Evolutionary conservation across 2,329 filamentous ascomycete genomes (phyloP), one percentile per base, ranked within the genome.

Genomic region (Sporothrix pseudoabietina): DNA sequence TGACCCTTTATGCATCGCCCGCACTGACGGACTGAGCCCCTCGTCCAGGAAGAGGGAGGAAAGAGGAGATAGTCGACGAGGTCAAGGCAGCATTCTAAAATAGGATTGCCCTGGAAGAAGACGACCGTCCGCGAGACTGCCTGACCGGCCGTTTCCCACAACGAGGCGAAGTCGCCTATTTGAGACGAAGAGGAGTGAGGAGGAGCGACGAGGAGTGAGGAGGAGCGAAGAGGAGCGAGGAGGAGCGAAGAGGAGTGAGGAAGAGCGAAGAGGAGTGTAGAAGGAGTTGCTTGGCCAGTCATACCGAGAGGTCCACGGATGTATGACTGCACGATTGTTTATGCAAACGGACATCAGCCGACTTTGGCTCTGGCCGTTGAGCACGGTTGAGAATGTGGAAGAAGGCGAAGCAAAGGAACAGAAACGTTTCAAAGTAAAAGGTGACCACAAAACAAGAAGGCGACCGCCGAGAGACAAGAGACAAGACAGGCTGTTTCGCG

Each of bases 41-140:
- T 66, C 61, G 12, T 66, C 39, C 61, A 66, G 61, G 61, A 39
- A 66, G 22, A 47, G 35, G 61, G 59, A 16, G 12, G 39, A 10
- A 3, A 55, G 52, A n/a, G 3, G 1, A 52, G 16, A 6, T 6
- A 16, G 47, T 19, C 16, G 47, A 52, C n/a, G 47, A 7, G n/a
- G 47, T 12, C 8, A 30, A 14, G 12, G 52, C 26, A 9, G 10
- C 61, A 65, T 65, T 65, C 59, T 63, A 44, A 35, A 65, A 65
- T 65, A 35, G 59, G 57, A 61, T 44, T 44, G 41, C 12, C 41
- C 9, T 10, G 12, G 12, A 44, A 44, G 41, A 35, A 35, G 4
- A 44, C 10, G n/a, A 44, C 59, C 59, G 19, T 63, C 26, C 59
- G 59, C 59, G 41, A 44, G 41, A 44, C 41, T 44, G 41, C 41